Percentiles rank a stretch among this genome's conserved stretches.
Evolutionary conservation across 148 eudicot species (phyloP).

Genomic region (Diospyros kaki): DNA sequence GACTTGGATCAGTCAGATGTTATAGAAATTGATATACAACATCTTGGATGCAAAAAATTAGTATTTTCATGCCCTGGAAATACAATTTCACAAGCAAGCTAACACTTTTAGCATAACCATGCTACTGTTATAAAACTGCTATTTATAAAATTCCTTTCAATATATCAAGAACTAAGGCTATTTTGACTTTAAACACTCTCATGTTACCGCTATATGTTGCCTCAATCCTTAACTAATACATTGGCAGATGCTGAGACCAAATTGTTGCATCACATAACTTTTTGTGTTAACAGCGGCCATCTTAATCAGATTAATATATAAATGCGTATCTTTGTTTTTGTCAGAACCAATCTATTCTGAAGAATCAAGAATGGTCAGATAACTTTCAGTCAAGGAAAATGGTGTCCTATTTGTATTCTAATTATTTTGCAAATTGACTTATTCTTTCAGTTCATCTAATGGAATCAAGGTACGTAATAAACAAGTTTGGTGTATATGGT

Average conservation of each 20-base stretch:
- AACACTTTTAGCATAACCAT: no score
- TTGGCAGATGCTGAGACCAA: neutral
- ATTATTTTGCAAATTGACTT: neutral
- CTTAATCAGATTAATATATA: no score
- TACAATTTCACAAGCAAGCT: neutral
- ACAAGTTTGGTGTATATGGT: no score
- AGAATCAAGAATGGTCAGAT: neutral
- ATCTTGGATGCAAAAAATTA: neutral
- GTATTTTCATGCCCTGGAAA: neutral
- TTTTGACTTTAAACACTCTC: no score
- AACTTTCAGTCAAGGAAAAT: neutral
- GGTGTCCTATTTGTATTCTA: neutral
- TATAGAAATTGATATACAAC: neutral
- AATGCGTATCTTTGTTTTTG: no score
- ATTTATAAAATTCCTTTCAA: no score
- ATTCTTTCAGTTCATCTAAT: no score
- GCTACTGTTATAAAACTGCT: no score
- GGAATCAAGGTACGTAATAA: no score
- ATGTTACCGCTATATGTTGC: no score
- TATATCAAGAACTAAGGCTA: neutral
- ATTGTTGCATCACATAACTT: neutral
- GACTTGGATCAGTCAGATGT: neutral
- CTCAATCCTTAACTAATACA: no score
- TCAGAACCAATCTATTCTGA: neutral
- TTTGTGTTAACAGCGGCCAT: neutral